Conservation (phyloP, 2,329 filamentous ascomycete species). For the Coleophoma crateriformis region DNA sequence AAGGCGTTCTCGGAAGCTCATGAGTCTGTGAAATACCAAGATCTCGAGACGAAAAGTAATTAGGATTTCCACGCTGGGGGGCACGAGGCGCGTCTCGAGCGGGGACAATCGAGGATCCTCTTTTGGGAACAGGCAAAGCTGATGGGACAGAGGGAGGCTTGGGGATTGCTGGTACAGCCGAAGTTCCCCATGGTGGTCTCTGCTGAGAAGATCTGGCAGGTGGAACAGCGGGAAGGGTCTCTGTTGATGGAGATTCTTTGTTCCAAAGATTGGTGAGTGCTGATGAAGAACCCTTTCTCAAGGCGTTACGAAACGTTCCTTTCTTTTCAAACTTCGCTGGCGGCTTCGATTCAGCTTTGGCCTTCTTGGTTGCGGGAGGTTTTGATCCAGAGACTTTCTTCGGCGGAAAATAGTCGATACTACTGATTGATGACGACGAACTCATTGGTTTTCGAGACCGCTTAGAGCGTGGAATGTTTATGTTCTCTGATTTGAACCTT, state of each 20-base stretch:
- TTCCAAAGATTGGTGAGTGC: conserved; percentile 42
- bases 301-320: conserved; percentile 38
- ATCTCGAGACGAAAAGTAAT: conserved; percentile 34
- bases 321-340: conserved; percentile 36
- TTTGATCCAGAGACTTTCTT: conserved; percentile 21
- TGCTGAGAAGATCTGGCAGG: conserved; percentile 21
- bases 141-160: conserved; percentile 10
- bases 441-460: conserved; percentile 22
- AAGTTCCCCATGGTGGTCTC: conserved; percentile 18
- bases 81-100: conserved; percentile 29
- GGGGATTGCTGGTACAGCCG: conserved; percentile 12
- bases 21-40: conserved; percentile 20
- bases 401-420: conserved; percentile 10
- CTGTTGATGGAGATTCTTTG: conserved; percentile 34
- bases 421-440: conserved; percentile 17
- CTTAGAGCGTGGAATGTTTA: conserved; percentile 23
- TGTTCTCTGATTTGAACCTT: conserved; percentile 9
- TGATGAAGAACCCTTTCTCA: conserved; percentile 44
- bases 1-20: conserved; percentile 31
- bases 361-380: conserved; percentile 24
- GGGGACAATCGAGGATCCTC: conserved; percentile 26
- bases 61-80: conserved; percentile 31
- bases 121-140: conserved; percentile 25
- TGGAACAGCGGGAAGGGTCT: neutral
- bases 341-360: conserved; percentile 18